These are phyloP conservation scores for Colletotrichum graminicola DNA, from an alignment of 2,329 filamentous ascomycete species.

Conservation along the genomic window DNA sequence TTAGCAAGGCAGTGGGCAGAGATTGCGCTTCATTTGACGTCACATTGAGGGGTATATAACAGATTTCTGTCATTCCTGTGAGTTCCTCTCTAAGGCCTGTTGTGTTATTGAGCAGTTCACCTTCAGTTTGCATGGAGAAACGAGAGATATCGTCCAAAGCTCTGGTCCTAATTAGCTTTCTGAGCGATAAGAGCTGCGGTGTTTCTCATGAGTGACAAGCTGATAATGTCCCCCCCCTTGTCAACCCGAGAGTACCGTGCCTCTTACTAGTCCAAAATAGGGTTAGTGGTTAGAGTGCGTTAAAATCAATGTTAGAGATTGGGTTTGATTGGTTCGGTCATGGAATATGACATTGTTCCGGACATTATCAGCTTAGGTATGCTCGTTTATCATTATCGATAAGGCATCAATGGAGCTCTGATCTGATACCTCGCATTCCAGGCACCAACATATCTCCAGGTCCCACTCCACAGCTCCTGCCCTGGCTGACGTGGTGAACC, in stretches of 20 bases:
- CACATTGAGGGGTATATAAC: conserved; percentile 3
- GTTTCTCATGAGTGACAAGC: neutral
- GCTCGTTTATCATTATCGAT: conserved; percentile 3
- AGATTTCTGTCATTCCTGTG: neutral
- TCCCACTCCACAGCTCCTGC: conserved; percentile 26
- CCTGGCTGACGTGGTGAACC: conserved; percentile 37
- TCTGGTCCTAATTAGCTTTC: neutral
- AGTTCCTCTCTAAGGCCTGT: neutral
- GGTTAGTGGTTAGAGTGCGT: too few relatives aligned
- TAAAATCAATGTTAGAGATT: too few relatives aligned
- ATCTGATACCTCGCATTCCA: neutral
- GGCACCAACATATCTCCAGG: conserved; percentile 5
- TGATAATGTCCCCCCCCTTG: too few relatives aligned
- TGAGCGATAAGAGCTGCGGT: neutral
- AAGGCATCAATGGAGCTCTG: neutral
- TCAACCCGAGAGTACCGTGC: too few relatives aligned
- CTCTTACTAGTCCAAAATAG: too few relatives aligned
- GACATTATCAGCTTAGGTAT: too few relatives aligned
- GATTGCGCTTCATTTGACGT: conserved; percentile 17
- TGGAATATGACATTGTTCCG: too few relatives aligned
- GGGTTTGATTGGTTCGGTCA: too few relatives aligned
- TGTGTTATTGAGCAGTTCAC: conserved; percentile 20
- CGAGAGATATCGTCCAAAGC: neutral
- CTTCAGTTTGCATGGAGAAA: conserved; percentile 12
- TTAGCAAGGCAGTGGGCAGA: conserved; percentile 19